These are phyloP conservation scores for Gardenia jasminoides DNA, from an alignment of 257 asterid species.

Conservation along the genomic window DNA sequence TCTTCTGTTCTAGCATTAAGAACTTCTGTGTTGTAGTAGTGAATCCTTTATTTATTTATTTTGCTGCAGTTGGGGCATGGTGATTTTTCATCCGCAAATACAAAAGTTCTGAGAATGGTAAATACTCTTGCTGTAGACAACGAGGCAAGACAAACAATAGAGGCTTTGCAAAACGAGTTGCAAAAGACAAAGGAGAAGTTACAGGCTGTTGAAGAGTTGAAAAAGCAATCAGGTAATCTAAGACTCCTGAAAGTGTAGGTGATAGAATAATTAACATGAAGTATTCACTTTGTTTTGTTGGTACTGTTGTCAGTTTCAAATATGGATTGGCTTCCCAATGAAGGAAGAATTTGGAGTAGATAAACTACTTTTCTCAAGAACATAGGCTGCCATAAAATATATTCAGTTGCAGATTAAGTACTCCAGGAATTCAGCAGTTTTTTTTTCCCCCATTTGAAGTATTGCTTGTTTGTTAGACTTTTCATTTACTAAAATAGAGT, in stretches of 20 bases:
- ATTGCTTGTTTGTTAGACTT: neutral
- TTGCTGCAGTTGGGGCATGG: conserved; percentile 90
- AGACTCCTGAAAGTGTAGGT: conserved; percentile 6
- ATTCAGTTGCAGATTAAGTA: neutral
- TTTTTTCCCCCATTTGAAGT: neutral
- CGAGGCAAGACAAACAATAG: conserved; percentile 94
- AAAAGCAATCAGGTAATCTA: conserved; percentile 71
- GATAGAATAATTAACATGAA: neutral
- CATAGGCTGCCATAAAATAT: neutral
- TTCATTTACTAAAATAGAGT: neutral
- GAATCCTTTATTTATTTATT: neutral
- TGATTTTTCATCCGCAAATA: conserved; percentile 84
- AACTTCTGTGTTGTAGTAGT: neutral
- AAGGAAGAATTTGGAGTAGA: neutral
- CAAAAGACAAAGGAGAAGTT: conserved; percentile 90
- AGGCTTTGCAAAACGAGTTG: conserved; percentile 91
- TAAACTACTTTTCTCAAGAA: neutral
- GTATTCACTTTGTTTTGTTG: neutral
- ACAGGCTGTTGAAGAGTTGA: conserved; percentile 92
- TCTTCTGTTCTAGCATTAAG: neutral
- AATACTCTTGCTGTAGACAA: conserved; percentile 84
- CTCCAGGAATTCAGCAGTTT: neutral
- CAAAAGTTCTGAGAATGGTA: conserved; percentile 95
- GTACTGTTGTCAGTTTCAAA: neutral
- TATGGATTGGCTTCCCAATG: neutral